Evolutionary conservation across 306 rosid genomes (phyloP).

Genomic region (Cercis canadensis): DNA sequence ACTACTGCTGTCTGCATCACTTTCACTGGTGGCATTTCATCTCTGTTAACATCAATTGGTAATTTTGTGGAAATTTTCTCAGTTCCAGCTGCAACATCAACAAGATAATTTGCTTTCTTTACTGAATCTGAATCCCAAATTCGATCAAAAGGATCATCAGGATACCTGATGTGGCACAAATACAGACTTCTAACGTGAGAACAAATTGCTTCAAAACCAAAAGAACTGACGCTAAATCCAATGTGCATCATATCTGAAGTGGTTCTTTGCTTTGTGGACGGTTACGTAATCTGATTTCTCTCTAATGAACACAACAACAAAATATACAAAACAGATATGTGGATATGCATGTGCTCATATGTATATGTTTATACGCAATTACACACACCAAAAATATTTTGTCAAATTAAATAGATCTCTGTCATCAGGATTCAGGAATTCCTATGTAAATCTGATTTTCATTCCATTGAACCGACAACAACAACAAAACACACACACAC

Average conservation of each 20-base stretch:
- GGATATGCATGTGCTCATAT: neutral
- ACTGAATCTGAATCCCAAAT: conserved; percentile 92
- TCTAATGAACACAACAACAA: neutral
- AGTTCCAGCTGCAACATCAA: conserved; percentile 91
- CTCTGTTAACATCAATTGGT: conserved; percentile 65
- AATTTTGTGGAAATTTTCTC: conserved; percentile 71
- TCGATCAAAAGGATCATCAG: conserved; percentile 95
- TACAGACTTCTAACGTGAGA: conserved; percentile 21
- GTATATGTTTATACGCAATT: neutral
- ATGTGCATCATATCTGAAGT: neutral
- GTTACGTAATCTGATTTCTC: neutral
- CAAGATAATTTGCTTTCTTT: conserved; percentile 94
- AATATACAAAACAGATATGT: conserved; percentile 13
- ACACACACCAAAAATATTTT: neutral
- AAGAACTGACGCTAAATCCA: neutral
- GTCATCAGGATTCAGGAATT: conserved; percentile 24
- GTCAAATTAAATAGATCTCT: neutral
- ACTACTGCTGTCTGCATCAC: conserved; percentile 99
- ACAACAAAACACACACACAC: neutral
- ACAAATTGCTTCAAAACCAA: conserved; percentile 21
- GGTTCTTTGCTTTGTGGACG: neutral
- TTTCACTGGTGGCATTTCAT: conserved; percentile 79
- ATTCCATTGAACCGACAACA: too few species aligned
- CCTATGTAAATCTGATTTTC: neutral
- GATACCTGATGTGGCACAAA: conserved; percentile 72